These are phyloP conservation scores for Vitis amurensis DNA, from an alignment of 164 flowering plant species.

Conservation along the genomic window DNA sequence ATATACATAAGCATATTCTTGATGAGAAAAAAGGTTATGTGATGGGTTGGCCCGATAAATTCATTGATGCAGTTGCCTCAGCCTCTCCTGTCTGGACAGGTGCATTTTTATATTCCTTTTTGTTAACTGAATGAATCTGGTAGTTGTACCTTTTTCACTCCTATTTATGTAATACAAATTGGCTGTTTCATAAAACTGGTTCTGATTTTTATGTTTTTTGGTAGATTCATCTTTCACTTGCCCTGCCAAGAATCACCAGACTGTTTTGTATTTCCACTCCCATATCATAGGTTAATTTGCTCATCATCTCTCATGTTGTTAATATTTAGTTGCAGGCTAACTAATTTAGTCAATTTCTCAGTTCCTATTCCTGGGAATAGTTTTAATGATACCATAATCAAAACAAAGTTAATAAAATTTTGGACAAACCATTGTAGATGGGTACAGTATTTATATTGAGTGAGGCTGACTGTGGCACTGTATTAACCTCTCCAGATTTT, in stretches of 20 bases:
- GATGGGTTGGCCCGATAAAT: slow-evolving; percentile 12
- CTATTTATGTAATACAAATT: not conserved
- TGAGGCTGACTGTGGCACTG: not conserved
- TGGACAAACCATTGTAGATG: not conserved
- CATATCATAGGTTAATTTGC: no score
- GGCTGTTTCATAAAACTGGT: not conserved
- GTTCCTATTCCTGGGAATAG: no score
- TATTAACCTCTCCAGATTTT: not conserved
- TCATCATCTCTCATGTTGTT: no score
- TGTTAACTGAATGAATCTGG: slow-evolving; percentile 11
- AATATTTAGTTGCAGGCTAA: no score
- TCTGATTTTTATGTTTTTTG: not conserved
- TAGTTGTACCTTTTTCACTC: not conserved
- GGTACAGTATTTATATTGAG: not conserved
- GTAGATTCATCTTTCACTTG: not conserved
- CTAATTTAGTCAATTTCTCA: no score
- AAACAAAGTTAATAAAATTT: not conserved
- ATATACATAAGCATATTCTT: slow-evolving; percentile 26
- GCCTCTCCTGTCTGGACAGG: slow-evolving; percentile 23
- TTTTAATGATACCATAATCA: no score
- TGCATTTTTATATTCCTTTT: slow-evolving; percentile 27
- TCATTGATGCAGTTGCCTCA: slow-evolving; percentile 16
- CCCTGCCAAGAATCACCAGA: no score
- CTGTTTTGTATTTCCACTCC: no score
- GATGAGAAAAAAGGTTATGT: slow-evolving; percentile 10